Evolutionary conservation across 2,329 filamentous ascomycete species (phyloP).

Genomic region (Pseudogymnoascus sp.): DNA sequence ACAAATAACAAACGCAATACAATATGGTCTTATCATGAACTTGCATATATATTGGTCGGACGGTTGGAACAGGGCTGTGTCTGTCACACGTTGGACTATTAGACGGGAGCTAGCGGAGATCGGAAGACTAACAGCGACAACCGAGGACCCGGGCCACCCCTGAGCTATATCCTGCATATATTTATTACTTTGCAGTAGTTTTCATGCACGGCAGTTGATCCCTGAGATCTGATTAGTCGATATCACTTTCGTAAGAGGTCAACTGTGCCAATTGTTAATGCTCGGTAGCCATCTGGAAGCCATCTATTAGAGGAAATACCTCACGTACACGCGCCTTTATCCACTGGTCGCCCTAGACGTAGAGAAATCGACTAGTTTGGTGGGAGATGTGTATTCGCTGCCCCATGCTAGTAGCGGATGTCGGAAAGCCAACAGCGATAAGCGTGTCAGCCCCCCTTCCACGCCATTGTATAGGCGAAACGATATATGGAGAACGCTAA

Average conservation of each 20-base stretch:
- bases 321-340: background rate
- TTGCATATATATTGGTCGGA: background rate
- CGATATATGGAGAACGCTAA: background rate
- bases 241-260: background rate
- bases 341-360: background rate
- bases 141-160: background rate
- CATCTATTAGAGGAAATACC: background rate
- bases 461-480: background rate
- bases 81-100: background rate
- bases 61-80: background rate
- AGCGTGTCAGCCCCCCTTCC: background rate
- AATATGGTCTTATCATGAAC: background rate
- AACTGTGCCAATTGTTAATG: background rate
- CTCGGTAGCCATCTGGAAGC: background rate
- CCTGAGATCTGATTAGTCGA: background rate
- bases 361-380: background rate
- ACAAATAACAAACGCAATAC: background rate
- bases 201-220: background rate
- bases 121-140: background rate
- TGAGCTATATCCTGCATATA: background rate
- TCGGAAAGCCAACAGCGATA: background rate
- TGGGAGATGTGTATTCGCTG: background rate
- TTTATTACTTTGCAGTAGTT: background rate
- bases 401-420: background rate
- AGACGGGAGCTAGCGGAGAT: background rate